Evolutionary conservation across 176 grass and related monocot species (phyloP).

Genomic region (Hsuehochloa calcarea): DNA sequence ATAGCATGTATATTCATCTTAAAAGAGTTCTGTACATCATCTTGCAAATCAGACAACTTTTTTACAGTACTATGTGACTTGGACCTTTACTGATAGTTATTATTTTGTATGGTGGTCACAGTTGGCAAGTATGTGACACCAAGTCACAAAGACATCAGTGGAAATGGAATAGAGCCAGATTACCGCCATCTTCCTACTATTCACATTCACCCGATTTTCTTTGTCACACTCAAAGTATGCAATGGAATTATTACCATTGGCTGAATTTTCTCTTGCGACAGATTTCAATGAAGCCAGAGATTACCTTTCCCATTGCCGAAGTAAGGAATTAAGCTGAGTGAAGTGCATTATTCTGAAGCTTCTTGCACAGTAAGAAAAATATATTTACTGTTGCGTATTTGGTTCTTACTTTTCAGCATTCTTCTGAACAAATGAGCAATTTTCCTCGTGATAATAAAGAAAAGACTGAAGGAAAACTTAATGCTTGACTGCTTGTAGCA

Average conservation of each 20-base stretch:
- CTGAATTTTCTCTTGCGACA: constrained; percentile 38
- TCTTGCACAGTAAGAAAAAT: background rate
- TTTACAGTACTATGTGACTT: background rate
- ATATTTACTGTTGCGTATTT: background rate
- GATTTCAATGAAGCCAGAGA: constrained; percentile 74
- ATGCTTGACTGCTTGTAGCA: background rate
- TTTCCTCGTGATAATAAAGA: background rate
- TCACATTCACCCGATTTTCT: background rate
- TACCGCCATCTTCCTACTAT: constrained; percentile 56
- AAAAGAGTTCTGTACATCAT: background rate
- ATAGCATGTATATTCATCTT: background rate
- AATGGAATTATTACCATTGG: background rate
- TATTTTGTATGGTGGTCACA: constrained; percentile 45
- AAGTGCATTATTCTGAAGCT: constrained; percentile 3
- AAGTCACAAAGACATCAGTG: constrained; percentile 87
- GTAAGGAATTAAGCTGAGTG: constrained; percentile 48
- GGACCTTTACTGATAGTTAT: background rate
- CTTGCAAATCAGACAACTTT: background rate
- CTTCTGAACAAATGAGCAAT: background rate
- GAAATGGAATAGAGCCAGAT: constrained; percentile 94
- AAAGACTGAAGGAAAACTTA: background rate
- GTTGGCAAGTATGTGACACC: constrained; percentile 93
- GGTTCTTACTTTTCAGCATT: background rate
- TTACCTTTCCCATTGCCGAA: constrained; percentile 64
- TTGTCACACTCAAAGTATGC: constrained; percentile 5